Percentiles rank a stretch among this genome's conserved stretches.
phyloP scores from a whole-genome alignment of 768 basidiomycete genomes.

The Rhodosporidiobolus odoratus region DNA sequence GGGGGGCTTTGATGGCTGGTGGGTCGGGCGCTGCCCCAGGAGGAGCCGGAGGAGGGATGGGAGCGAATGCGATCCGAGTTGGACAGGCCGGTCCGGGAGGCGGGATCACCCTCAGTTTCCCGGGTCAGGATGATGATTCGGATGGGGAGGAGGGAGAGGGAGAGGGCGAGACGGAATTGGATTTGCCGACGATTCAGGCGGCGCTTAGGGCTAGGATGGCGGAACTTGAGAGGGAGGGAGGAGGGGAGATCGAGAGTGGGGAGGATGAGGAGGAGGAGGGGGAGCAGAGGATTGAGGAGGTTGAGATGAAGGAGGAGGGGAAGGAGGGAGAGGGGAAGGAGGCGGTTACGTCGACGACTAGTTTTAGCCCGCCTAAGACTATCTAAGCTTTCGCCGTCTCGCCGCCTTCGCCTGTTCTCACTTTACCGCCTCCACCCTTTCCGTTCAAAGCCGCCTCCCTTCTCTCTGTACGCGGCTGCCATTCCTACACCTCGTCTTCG shows the following conservation, averaged over 20 bases:
- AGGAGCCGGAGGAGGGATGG: background rate
- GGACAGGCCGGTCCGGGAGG: constrained; percentile 5
- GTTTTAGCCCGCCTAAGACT: background rate
- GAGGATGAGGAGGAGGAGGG: constrained; percentile 44
- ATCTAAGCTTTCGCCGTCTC: background rate
- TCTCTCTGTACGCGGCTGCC: background rate
- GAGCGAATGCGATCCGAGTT: constrained; percentile 5
- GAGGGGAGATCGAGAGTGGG: constrained; percentile 47
- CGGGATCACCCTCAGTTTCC: constrained; percentile 15
- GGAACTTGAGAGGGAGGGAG: constrained; percentile 55
- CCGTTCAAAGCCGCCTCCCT: too few relatives aligned
- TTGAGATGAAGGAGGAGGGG: constrained; percentile 57
- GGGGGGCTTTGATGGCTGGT: constrained; percentile 33
- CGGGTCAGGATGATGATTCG: too few relatives aligned
- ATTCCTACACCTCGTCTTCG: background rate
- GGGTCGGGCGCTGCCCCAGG: constrained; percentile 11
- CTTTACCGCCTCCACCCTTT: background rate
- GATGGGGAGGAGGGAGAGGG: constrained; percentile 26
- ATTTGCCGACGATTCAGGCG: constrained; percentile 37
- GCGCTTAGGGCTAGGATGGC: constrained; percentile 42
- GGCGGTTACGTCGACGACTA: constrained; percentile 44
- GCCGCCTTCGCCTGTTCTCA: too few relatives aligned
- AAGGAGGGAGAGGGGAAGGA: background rate
- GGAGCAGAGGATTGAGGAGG: constrained; percentile 57
- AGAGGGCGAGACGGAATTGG: constrained; percentile 40